These are phyloP conservation scores for Quercus aquifolioides DNA, from an alignment of 306 rosid genomes.

Conservation along the genomic window DNA sequence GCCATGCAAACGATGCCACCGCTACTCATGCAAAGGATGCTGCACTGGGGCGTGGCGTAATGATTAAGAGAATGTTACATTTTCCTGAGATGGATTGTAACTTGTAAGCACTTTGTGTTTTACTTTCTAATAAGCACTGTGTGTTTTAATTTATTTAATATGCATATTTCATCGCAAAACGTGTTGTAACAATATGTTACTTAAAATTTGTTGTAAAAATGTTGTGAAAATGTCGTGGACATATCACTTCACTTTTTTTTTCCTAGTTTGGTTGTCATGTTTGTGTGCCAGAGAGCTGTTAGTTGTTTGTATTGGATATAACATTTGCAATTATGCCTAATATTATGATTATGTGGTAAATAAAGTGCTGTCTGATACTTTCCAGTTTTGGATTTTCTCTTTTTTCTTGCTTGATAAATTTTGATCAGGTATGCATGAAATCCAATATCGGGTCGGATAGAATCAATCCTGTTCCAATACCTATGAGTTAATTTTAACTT, in stretches of 20 bases:
- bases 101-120: too few relatives aligned
- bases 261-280: too few relatives aligned
- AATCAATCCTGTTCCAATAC: neutral
- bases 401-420: neutral
- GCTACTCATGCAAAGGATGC: conserved; percentile 19
- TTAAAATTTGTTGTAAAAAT: too few relatives aligned
- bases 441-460: neutral
- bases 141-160: neutral
- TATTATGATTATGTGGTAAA: neutral
- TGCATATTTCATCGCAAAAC: too few relatives aligned
- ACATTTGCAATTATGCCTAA: neutral
- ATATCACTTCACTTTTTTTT: neutral
- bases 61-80: neutral
- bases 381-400: neutral
- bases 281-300: neutral
- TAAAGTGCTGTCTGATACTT: neutral
- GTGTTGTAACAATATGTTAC: too few relatives aligned
- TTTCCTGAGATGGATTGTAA: neutral
- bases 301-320: neutral
- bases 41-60: neutral
- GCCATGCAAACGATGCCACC: conserved; percentile 25
- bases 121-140: neutral
- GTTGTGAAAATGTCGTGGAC: too few relatives aligned
- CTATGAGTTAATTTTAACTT: neutral
- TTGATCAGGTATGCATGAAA: neutral